Evolutionary conservation across 768 basidiomycete genomes (phyloP).

Genomic region (Lactifluus pinguis): DNA sequence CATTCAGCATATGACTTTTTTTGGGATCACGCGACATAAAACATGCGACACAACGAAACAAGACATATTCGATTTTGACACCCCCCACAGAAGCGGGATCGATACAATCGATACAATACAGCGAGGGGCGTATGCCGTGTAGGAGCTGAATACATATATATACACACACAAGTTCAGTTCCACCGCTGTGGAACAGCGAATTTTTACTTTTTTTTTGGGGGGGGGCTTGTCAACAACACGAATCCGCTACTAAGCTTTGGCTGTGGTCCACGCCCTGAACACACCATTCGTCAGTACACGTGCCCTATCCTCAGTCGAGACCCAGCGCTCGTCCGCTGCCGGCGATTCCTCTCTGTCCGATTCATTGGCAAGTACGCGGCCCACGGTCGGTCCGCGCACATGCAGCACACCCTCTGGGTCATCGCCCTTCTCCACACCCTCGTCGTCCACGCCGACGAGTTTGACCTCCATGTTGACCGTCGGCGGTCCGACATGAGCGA

Average conservation of each 20-base stretch:
- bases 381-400: conserved; percentile 69
- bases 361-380: conserved; percentile 39
- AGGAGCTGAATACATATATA: too few relatives aligned
- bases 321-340: conserved; percentile 8
- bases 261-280: conserved; percentile 25
- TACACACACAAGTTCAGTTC: too few relatives aligned
- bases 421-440: conserved; percentile 48
- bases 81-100: too few relatives aligned
- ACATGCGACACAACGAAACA: too few relatives aligned
- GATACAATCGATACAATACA: too few relatives aligned
- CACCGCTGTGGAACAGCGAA: too few relatives aligned
- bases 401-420: conserved; percentile 56
- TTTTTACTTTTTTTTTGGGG: background rate
- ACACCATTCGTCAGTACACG: conserved; percentile 30
- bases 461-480: conserved; percentile 80
- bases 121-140: too few relatives aligned
- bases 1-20: too few relatives aligned
- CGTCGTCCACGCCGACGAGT: conserved; percentile 61
- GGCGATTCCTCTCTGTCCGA: conserved; percentile 25
- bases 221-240: background rate
- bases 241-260: background rate
- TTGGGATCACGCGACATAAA: too few relatives aligned
- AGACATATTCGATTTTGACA: too few relatives aligned
- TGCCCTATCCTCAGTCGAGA: conserved; percentile 26
- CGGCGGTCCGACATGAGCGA: conserved; percentile 64